A percentile compares a stretch with the other conserved stretches of the same genome.
These are phyloP conservation scores for Xylaria sp. DNA, from an alignment of 2,329 filamentous ascomycete species.

Conservation along the genomic window DNA sequence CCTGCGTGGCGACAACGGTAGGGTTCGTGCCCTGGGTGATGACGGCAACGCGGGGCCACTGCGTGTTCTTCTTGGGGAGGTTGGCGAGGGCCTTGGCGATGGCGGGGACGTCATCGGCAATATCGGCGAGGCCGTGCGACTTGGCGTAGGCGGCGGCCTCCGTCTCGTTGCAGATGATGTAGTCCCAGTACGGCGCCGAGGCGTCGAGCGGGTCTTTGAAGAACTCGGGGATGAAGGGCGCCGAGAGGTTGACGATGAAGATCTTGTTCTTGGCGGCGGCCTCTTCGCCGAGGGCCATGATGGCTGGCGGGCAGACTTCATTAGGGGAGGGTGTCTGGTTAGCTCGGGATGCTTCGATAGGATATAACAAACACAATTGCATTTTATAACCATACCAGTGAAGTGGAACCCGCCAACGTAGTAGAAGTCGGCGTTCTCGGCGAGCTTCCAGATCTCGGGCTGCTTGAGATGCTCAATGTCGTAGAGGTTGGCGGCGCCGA, in stretches of 20 bases:
- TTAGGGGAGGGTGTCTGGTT: conserved; percentile 30
- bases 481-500: conserved; percentile 97
- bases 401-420: conserved; percentile 98
- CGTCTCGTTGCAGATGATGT: conserved; percentile 95
- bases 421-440: conserved; percentile 85
- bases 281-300: conserved; percentile 88
- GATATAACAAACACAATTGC: conserved; percentile 47
- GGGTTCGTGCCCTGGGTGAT: conserved; percentile 94
- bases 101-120: conserved; percentile 72
- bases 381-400: conserved; percentile 57
- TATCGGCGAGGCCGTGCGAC: conserved; percentile 53
- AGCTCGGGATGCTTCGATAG: neutral
- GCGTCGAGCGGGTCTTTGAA: conserved; percentile 95
- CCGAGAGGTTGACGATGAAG: conserved; percentile 90
- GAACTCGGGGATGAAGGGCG: conserved; percentile 95
- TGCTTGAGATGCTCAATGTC: conserved; percentile 91
- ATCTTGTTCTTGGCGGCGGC: conserved; percentile 88
- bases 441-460: conserved; percentile 88
- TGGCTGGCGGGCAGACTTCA: conserved; percentile 88
- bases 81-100: conserved; percentile 86
- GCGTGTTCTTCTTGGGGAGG: conserved; percentile 88
- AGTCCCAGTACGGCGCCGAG: conserved; percentile 90
- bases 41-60: conserved; percentile 84
- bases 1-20: conserved; percentile 82
- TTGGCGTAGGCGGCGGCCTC: conserved; percentile 89